Percentiles rank a stretch among this genome's conserved stretches.
These are phyloP conservation scores for Botrytis tulipae DNA, from an alignment of 2,329 filamentous ascomycete species.

Conservation along the genomic window DNA sequence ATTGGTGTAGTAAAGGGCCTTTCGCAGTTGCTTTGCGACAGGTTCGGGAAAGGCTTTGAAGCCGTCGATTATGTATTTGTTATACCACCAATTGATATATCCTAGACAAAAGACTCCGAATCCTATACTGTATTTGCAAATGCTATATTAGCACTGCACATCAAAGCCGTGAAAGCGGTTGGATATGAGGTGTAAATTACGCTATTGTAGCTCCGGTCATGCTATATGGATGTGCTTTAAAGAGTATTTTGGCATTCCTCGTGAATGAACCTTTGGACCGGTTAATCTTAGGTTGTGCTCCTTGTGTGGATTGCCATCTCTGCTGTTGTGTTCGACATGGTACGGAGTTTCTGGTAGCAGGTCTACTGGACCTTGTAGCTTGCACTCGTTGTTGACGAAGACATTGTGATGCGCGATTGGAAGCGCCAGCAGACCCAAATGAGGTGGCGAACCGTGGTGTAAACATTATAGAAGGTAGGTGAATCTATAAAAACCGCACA, in stretches of 20 bases:
- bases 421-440: slow-evolving; percentile 25
- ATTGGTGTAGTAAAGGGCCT: slow-evolving; percentile 84
- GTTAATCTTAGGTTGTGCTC: slow-evolving; percentile 1
- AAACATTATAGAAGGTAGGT: slow-evolving; percentile 31
- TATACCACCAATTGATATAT: slow-evolving; percentile 37
- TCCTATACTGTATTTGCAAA: slow-evolving; percentile 30
- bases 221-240: slow-evolving; percentile 34
- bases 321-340: slow-evolving; percentile 28
- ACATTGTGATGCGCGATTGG: slow-evolving; percentile 32
- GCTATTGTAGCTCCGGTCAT: slow-evolving; percentile 32
- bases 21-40: slow-evolving; percentile 74
- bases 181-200: slow-evolving; percentile 25
- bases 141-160: slow-evolving; percentile 8
- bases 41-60: slow-evolving; percentile 63
- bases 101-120: slow-evolving; percentile 30
- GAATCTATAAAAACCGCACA: background rate
- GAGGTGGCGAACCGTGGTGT: slow-evolving; percentile 28
- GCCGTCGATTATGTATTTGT: slow-evolving; percentile 40
- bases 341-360: slow-evolving; percentile 15
- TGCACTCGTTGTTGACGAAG: slow-evolving; percentile 32
- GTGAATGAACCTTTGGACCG: slow-evolving; percentile 3
- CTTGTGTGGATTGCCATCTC: slow-evolving; percentile 31
- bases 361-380: slow-evolving; percentile 14
- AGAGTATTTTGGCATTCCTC: slow-evolving; percentile 30
- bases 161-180: background rate